Evolutionary conservation across 1,284 basidiomycete genomes (phyloP).

Genomic region (Ceratobasidium sp.): DNA sequence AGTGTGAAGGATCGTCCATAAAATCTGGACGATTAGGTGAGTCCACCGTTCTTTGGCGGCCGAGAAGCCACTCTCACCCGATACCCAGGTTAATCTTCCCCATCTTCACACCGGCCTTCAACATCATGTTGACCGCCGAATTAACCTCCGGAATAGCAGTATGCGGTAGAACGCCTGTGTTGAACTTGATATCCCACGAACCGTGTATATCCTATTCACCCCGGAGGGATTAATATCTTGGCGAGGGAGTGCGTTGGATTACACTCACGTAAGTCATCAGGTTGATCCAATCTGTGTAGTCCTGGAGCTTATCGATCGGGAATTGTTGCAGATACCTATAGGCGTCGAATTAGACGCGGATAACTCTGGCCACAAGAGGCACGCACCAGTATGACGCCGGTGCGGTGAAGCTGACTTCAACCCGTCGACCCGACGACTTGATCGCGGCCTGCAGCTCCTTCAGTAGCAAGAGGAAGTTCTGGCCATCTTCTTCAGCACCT

Average conservation of each 20-base stretch:
- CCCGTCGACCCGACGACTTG: not conserved
- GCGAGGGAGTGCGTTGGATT: no score
- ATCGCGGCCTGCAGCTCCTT: slow-evolving; percentile 31
- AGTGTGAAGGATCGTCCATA: slow-evolving; percentile 38
- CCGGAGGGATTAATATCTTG: not conserved
- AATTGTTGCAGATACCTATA: slow-evolving; percentile 34
- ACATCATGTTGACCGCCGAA: slow-evolving; percentile 30
- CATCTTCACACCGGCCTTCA: slow-evolving; percentile 28
- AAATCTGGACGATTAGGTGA: not conserved
- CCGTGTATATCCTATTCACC: slow-evolving; percentile 27
- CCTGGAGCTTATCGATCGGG: slow-evolving; percentile 19
- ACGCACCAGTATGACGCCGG: slow-evolving; percentile 37
- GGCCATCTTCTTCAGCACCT: slow-evolving; percentile 21
- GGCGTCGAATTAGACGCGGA: not conserved
- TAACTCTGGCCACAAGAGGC: not conserved
- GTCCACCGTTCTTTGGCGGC: not conserved
- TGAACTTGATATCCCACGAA: slow-evolving; percentile 36
- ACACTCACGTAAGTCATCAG: slow-evolving; percentile 32
- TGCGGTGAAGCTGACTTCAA: slow-evolving; percentile 28
- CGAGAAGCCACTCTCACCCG: not conserved
- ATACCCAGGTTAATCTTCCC: slow-evolving; percentile 29
- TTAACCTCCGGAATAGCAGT: slow-evolving; percentile 26
- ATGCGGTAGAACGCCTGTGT: slow-evolving; percentile 33
- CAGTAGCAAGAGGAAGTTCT: slow-evolving; percentile 35
- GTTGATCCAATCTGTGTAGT: slow-evolving; percentile 39